phyloP scores from a whole-genome alignment of 257 asterid species.

The Nicotiana benthamiana region DNA sequence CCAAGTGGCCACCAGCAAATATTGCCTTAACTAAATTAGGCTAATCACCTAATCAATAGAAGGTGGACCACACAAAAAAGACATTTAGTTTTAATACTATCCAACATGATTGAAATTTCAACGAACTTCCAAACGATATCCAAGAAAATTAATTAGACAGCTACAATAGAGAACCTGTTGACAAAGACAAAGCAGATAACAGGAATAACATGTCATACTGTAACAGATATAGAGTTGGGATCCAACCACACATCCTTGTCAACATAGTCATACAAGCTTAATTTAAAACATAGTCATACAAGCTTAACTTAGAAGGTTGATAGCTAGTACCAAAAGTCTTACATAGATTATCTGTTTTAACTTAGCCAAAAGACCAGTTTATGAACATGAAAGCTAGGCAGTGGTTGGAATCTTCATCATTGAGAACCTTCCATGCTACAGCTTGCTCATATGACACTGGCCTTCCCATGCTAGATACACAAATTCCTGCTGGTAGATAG shows the following conservation, averaged over 20 bases:
- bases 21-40: not conserved
- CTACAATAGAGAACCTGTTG: not conserved
- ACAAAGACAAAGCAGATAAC: not conserved
- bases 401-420: slow-evolving; percentile 66
- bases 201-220: not conserved
- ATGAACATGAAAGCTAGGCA: slow-evolving; percentile 91
- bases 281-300: slow-evolving; percentile 13
- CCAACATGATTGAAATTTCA: not conserved
- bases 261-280: not conserved
- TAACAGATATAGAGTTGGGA: not conserved
- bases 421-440: slow-evolving; percentile 77
- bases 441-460: slow-evolving; percentile 81
- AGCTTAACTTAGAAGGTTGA: slow-evolving; percentile 11
- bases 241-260: not conserved
- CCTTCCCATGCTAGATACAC: slow-evolving; percentile 93
- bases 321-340: not conserved
- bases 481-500: slow-evolving; percentile 67
- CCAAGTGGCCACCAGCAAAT: not conserved
- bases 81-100: not conserved
- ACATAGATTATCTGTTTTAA: slow-evolving; percentile 7
- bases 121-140: not conserved
- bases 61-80: not conserved
- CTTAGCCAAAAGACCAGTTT: slow-evolving; percentile 81
- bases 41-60: not conserved
- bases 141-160: not conserved